Evolutionary conservation across 2,329 filamentous ascomycete genomes (phyloP), one percentile per base, ranked within the genome.

Genomic region (Decorospora gaudefroyi): DNA sequence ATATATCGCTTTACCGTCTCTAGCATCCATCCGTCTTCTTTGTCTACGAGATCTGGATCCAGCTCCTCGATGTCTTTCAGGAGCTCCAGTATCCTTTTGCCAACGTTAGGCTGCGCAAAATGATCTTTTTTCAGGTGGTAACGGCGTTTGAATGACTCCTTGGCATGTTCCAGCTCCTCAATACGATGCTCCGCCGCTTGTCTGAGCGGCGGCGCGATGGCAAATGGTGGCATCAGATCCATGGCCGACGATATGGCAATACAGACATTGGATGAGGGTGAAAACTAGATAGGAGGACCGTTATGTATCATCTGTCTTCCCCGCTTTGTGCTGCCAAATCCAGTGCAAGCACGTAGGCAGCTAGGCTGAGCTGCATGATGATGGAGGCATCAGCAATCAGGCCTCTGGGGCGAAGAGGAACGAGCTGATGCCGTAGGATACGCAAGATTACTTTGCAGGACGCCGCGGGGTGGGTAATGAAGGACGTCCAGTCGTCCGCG

Each of bases 91-190:
- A 72, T 53, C 5, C 68, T 59, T 45, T 72, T 62, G 12, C 51
- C 46, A 4, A 52, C 48, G 25, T 70, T 53, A 6, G 46, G 43
- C 30, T 61, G 50, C 12, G 45, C 41, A 2, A 53, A 59, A 10
- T 23, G 44, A 0, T 38, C 6, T 16, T 8, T 50, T 4, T 78
- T 69, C 13, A 42, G 56, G 4, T 63, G 49, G 51, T 80, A 80
- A 26, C 71, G 73, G 22, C 65, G 61, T 39, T 78, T 73, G 53
- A 80, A 83, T 2, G 74, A 62, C 0, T 65, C 63, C 17, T 76
- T 78, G 48, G 80, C 75, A 51, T 77, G 78, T 18, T 74, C 71
- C 6, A 84, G 72, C 54, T 83, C 78, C n/a, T 69, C 69, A 46
- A 84, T 76, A 57, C 83, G 84, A 44, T 63, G 53, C 22, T 65